Percentiles rank a stretch among this genome's conserved stretches.
phyloP scores from a whole-genome alignment of 441 rosid species.

The Populus hybrid region DNA sequence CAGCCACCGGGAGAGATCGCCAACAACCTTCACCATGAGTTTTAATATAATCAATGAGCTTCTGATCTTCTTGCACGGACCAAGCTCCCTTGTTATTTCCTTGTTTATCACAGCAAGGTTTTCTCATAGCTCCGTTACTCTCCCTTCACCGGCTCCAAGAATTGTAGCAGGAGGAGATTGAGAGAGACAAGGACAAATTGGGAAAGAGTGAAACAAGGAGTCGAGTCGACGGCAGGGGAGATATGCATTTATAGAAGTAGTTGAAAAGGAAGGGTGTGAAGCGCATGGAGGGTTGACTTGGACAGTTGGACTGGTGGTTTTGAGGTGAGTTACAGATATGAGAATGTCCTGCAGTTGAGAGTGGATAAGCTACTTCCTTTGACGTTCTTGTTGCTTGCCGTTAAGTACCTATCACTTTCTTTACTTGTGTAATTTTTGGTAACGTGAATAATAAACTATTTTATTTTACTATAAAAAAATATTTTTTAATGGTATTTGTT shows the following conservation, averaged over 20 bases:
- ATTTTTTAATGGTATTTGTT: not conserved
- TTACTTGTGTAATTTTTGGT: not conserved
- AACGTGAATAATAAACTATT: not conserved
- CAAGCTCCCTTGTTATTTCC: conserved; percentile 43
- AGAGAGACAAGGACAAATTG: not conserved
- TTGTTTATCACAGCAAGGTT: conserved; percentile 42
- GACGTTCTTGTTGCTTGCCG: conserved; percentile 20
- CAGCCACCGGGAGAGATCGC: conserved; percentile 40
- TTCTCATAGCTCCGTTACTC: conserved; percentile 24
- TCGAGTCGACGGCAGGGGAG: conserved; percentile 4
- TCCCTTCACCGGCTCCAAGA: not conserved
- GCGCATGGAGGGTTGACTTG: conserved; percentile 26
- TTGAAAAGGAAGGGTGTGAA: not conserved
- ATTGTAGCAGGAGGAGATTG: not conserved
- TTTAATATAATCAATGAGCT: conserved; percentile 32
- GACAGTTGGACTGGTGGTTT: conserved; percentile 51
- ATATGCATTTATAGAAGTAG: conserved; percentile 23
- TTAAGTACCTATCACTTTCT: conserved; percentile 35
- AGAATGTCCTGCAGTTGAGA: not conserved
- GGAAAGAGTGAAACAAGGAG: not conserved
- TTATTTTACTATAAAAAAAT: not conserved
- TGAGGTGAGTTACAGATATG: conserved; percentile 21
- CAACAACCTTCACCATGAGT: conserved; percentile 43
- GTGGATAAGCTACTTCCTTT: conserved; percentile 5
- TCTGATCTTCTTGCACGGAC: conserved; percentile 42